Percentiles rank a stretch among this genome's conserved stretches.
These are phyloP conservation scores for Eimeria falciformis DNA, from an alignment of 169 alveolate genomes.

Conservation along the genomic window DNA sequence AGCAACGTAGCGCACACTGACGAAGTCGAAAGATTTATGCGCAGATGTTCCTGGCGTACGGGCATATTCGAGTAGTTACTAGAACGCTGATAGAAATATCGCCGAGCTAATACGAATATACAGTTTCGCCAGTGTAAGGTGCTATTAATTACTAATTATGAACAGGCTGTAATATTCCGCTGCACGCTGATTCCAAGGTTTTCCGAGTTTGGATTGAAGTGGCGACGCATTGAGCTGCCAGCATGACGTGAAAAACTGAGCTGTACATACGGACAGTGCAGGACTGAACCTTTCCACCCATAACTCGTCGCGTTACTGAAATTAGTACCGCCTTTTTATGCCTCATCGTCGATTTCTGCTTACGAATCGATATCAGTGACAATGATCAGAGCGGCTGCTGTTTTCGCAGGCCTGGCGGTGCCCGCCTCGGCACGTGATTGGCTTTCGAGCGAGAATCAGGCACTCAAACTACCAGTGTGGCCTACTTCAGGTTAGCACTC, in stretches of 20 bases:
- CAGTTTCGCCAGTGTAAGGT: too few relatives aligned
- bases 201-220: too few relatives aligned
- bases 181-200: too few relatives aligned
- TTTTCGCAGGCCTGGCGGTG: slow-evolving; percentile 67
- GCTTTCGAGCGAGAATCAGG: slow-evolving; percentile 68
- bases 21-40: too few relatives aligned
- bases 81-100: too few relatives aligned
- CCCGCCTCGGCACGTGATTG: slow-evolving; percentile 66
- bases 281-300: not conserved
- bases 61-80: too few relatives aligned
- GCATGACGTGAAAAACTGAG: not conserved
- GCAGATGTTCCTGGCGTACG: too few relatives aligned
- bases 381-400: slow-evolving; percentile 50
- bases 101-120: too few relatives aligned
- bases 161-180: too few relatives aligned
- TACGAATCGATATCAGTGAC: slow-evolving; percentile 17
- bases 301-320: not conserved
- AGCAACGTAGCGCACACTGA: too few relatives aligned
- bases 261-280: slow-evolving; percentile 49
- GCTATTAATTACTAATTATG: too few relatives aligned
- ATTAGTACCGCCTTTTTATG: slow-evolving; percentile 42
- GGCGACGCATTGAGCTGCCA: not conserved
- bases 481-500: slow-evolving; percentile 35
- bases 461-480: slow-evolving; percentile 64
- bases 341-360: slow-evolving; percentile 19